Evolutionary conservation across 345 rosid genomes (phyloP).

Genomic region (Nephelium lappaceum): DNA sequence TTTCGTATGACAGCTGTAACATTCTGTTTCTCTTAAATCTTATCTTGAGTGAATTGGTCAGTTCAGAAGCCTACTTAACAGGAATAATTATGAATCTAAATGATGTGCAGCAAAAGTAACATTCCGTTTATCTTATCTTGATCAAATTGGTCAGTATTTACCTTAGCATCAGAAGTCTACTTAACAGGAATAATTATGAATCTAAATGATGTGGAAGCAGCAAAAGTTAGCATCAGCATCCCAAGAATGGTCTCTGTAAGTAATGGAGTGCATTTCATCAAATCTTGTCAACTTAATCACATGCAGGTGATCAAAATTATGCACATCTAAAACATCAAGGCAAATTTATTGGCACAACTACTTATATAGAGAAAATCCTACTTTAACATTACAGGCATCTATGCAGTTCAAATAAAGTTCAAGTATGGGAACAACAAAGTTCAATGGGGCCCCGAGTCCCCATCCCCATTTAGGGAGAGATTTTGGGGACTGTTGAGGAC

Average conservation of each 20-base stretch:
- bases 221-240: neutral
- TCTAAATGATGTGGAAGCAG: neutral
- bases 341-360: neutral
- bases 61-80: conserved; percentile 11
- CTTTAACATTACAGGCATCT: neutral
- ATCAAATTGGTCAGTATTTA: neutral
- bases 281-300: conserved; percentile 10
- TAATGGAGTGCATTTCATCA: neutral
- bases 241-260: neutral
- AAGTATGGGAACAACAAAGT: neutral
- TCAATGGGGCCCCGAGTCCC: too few species aligned
- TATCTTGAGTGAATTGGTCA: neutral
- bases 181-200: neutral
- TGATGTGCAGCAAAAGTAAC: neutral
- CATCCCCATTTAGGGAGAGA: too few species aligned
- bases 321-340: neutral
- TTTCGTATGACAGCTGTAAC: neutral
- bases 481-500: too few species aligned
- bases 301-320: conserved; percentile 12
- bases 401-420: neutral
- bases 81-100: neutral
- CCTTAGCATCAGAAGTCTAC: conserved; percentile 16
- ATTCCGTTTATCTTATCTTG: neutral
- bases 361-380: neutral
- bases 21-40: neutral